A percentile compares a stretch with the other conserved stretches of the same genome.
These are phyloP conservation scores for Fraxinus anomala DNA, from an alignment of 257 asterid species.

Conservation along the genomic window DNA sequence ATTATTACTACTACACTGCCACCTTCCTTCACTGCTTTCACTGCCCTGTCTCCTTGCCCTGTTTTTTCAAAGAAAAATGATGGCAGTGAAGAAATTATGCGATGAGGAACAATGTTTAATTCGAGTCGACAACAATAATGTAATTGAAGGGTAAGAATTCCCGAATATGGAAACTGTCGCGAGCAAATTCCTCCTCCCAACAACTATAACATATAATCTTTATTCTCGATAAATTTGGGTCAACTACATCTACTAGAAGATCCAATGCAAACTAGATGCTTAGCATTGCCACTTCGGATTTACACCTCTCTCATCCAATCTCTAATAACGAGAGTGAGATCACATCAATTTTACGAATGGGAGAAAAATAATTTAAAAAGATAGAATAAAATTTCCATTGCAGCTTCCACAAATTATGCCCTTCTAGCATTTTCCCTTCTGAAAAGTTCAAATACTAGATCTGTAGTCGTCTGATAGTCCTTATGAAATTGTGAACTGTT, in stretches of 20 bases:
- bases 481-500: no score
- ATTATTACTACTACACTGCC: conserved; percentile 72
- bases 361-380: no score
- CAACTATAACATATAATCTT: background rate
- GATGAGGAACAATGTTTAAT: background rate
- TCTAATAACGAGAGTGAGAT: no score
- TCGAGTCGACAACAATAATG: background rate
- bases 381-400: no score
- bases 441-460: no score
- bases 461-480: no score
- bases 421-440: no score
- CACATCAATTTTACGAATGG: no score
- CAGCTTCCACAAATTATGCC: no score
- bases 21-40: conserved; percentile 82
- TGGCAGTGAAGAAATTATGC: background rate
- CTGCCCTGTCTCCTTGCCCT: conserved; percentile 88
- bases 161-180: background rate
- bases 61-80: conserved; percentile 18
- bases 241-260: background rate
- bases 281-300: no score
- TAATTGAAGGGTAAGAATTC: background rate
- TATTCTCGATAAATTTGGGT: background rate
- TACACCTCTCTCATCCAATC: no score
- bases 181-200: background rate
- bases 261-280: background rate